Conservation (phyloP, 2,329 filamentous ascomycete genomes). For the Celoporthe dispersa region DNA sequence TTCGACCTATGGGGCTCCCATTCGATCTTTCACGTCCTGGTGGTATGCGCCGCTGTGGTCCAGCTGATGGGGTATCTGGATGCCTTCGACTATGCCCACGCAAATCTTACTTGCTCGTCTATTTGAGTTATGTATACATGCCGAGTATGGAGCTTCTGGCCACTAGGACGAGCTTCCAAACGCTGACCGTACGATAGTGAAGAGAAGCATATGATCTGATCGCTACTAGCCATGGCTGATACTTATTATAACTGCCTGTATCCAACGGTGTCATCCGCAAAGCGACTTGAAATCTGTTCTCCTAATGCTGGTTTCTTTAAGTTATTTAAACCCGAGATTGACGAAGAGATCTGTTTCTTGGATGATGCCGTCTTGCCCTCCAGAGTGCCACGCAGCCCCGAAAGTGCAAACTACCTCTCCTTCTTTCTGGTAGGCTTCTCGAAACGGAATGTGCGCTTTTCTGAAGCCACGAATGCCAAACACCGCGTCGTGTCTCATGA, state of each 20-base stretch:
- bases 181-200: neutral
- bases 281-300: neutral
- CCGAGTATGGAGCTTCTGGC: slow-evolving; percentile 10
- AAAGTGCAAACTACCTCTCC: too few species aligned
- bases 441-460: too few species aligned
- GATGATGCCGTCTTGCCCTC: neutral
- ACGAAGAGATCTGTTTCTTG: neutral
- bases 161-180: slow-evolving; percentile 37
- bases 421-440: too few species aligned
- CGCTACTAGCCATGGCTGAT: neutral
- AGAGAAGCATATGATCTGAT: neutral
- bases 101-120: slow-evolving; percentile 29
- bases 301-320: neutral
- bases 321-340: neutral
- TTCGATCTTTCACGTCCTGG: slow-evolving; percentile 30
- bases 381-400: neutral
- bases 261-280: neutral
- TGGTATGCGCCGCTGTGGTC: slow-evolving; percentile 32
- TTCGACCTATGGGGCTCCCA: slow-evolving; percentile 23
- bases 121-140: slow-evolving; percentile 4
- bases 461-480: too few species aligned
- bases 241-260: neutral
- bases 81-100: slow-evolving; percentile 14
- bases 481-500: too few species aligned
- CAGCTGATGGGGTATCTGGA: slow-evolving; percentile 34